Evolutionary conservation across 768 basidiomycete genomes (phyloP).

Genomic region (Trametes gibbosa): DNA sequence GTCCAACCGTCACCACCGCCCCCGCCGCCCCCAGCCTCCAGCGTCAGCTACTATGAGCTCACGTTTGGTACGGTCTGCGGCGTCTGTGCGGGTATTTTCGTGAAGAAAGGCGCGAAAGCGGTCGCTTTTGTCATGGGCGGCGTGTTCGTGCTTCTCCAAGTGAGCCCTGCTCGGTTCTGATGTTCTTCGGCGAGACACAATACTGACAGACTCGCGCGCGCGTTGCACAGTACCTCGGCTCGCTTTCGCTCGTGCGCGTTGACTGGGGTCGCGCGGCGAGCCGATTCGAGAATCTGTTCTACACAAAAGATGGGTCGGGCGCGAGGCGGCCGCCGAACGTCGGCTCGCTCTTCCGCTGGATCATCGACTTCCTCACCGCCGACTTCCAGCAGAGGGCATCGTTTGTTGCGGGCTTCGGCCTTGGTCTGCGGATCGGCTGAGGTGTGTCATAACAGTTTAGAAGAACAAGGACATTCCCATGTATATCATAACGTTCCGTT

Average conservation of each 20-base stretch:
- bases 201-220: neutral
- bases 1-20: conserved; percentile 17
- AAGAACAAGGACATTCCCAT: neutral
- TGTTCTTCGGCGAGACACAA: neutral
- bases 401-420: conserved; percentile 77
- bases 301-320: conserved; percentile 59
- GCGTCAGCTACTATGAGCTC: conserved; percentile 77
- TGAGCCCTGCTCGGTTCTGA: conserved; percentile 33
- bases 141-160: conserved; percentile 88
- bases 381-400: conserved; percentile 91
- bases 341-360: conserved; percentile 58
- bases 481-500: conserved; percentile 5
- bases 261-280: conserved; percentile 71
- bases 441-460: neutral
- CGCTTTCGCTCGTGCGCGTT: conserved; percentile 67
- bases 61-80: conserved; percentile 88
- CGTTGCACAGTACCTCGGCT: conserved; percentile 68
- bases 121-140: conserved; percentile 88
- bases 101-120: conserved; percentile 90
- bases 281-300: conserved; percentile 72
- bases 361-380: conserved; percentile 81
- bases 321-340: conserved; percentile 60
- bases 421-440: conserved; percentile 81
- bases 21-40: conserved; percentile 65
- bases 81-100: conserved; percentile 86